phyloP scores from a whole-genome alignment of 768 basidiomycete species.

The Cubamyces lactineus region DNA sequence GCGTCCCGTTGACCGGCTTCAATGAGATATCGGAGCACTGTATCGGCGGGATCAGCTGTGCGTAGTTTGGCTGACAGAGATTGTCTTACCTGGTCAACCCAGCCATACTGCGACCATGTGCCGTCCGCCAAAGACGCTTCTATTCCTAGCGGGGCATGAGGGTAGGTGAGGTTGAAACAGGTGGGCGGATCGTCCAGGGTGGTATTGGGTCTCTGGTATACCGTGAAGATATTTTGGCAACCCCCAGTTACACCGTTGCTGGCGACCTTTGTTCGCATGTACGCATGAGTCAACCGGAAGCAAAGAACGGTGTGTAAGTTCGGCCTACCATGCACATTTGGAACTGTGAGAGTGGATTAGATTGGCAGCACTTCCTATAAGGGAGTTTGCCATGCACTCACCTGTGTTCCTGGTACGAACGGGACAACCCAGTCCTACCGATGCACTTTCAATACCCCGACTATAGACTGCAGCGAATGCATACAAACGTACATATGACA shows the following conservation, averaged over 20 bases:
- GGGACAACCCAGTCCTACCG: slow-evolving; percentile 60
- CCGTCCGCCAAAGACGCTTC: slow-evolving; percentile 49
- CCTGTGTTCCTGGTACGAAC: slow-evolving; percentile 59
- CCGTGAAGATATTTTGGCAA: slow-evolving; percentile 60
- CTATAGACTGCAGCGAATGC: neutral
- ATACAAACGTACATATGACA: slow-evolving; percentile 48
- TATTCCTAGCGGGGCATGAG: slow-evolving; percentile 48
- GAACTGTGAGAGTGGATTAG: slow-evolving; percentile 42
- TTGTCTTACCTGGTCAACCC: slow-evolving; percentile 52
- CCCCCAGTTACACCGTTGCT: slow-evolving; percentile 60
- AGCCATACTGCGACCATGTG: slow-evolving; percentile 60
- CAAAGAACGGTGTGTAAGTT: slow-evolving; percentile 8
- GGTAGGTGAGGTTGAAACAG: slow-evolving; percentile 55
- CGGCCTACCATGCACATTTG: slow-evolving; percentile 67
- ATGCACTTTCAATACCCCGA: slow-evolving; percentile 1
- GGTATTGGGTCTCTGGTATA: slow-evolving; percentile 46
- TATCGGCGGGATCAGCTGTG: neutral
- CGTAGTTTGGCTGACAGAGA: neutral
- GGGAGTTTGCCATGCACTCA: slow-evolving; percentile 28
- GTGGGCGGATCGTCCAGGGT: slow-evolving; percentile 40
- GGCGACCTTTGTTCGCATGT: slow-evolving; percentile 47
- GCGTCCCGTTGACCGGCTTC: slow-evolving; percentile 57
- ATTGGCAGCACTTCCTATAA: neutral
- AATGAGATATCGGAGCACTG: slow-evolving; percentile 64
- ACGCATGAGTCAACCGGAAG: too few species aligned